Base-by-base conservation (phyloP, 179 eudicot genomes). In the Vitellaria paradoxa region DNA sequence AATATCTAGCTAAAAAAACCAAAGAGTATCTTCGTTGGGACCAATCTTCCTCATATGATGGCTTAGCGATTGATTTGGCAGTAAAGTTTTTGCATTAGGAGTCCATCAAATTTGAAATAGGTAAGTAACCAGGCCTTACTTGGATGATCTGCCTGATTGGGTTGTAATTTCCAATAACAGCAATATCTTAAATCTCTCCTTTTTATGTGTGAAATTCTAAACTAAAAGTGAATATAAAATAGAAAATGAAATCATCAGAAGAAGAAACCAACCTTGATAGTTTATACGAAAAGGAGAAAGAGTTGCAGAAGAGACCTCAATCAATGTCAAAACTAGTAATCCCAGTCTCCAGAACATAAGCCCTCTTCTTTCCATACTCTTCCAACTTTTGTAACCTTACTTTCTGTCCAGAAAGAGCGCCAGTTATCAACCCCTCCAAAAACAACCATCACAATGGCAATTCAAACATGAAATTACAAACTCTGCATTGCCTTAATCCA, bases 211-310 rank as follows among this genome's bases (percentile, higher is more conserved):
- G 42, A 37, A 37, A 37, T 37, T 37, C 42, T 37, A 37, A 37
- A 37, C 42, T 37, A 37, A 37, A 37, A 1, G 42, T 4, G 4
- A 37, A 37, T 37, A 37, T 37, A 37, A 37, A 37, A 37, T 2
- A 37, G 42, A 37, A 37, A 45, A 37, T 40, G 40, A 70, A 45
- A 49, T 65, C 21, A 46, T 18, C 30, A 49, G 0, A 50, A 40
- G 37, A 26, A 71, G 62, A 66, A 49, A 84, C 81, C 62, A 20
- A 90, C 93, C 93, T 88, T 90, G 4, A 37, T 37, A 4, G 4
- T n/a, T n/a, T n/a, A n/a, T n/a, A n/a, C n/a, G 90, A 81, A 88
- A 66, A 73, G 93, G 90, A 85, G 93, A 90, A 65, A 90, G 93
- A 73, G 87, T 77, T 59, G 90, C 86, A 82, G 75, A 84, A 84